Conservation (phyloP, 1,139 yeast genomes). For the Saccharomycopsis hybrid region DNA sequence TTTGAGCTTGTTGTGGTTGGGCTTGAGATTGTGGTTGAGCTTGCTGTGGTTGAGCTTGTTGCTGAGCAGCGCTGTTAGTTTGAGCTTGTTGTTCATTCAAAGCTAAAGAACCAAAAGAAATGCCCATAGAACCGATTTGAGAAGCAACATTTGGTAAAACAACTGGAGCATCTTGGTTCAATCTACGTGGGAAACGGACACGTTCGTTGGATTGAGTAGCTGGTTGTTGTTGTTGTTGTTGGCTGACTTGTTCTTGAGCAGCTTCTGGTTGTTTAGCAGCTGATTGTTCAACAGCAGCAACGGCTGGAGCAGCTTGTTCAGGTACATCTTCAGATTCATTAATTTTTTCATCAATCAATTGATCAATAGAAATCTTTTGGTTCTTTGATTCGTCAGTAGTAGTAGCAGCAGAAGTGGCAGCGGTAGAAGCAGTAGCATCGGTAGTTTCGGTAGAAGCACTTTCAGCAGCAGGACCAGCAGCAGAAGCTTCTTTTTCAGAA, state of each 20-base stretch:
- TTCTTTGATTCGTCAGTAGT: conserved; percentile 3
- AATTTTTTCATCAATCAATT: conserved; percentile 3
- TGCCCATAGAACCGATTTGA: conserved; percentile 51
- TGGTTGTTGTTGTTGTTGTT: conserved; percentile 21
- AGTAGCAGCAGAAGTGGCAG: conserved; percentile 21
- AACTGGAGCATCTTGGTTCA: conserved; percentile 49
- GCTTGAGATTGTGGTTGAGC: conserved; percentile 25
- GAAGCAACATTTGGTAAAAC: conserved; percentile 52
- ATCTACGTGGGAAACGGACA: conserved; percentile 26
- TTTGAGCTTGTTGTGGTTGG: conserved; percentile 26
- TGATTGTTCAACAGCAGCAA: conserved; percentile 1
- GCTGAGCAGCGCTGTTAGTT: conserved; percentile 16
- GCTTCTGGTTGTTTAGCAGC: conserved; percentile 21
- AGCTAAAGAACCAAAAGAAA: conserved; percentile 60
- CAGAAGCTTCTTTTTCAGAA: neutral
- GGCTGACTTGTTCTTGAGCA: conserved; percentile 9
- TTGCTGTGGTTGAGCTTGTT: conserved; percentile 17
- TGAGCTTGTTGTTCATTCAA: conserved; percentile 34
- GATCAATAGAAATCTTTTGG: conserved; percentile 8
- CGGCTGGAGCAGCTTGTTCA: neutral
- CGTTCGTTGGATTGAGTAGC: conserved; percentile 13
- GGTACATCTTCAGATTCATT: conserved; percentile 2
- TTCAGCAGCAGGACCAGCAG: conserved; percentile 24
- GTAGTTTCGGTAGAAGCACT: conserved; percentile 16
- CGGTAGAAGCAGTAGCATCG: conserved; percentile 21